Base-by-base conservation (phyloP, 106 monocot genomes). In the Dendrobium nobile region DNA sequence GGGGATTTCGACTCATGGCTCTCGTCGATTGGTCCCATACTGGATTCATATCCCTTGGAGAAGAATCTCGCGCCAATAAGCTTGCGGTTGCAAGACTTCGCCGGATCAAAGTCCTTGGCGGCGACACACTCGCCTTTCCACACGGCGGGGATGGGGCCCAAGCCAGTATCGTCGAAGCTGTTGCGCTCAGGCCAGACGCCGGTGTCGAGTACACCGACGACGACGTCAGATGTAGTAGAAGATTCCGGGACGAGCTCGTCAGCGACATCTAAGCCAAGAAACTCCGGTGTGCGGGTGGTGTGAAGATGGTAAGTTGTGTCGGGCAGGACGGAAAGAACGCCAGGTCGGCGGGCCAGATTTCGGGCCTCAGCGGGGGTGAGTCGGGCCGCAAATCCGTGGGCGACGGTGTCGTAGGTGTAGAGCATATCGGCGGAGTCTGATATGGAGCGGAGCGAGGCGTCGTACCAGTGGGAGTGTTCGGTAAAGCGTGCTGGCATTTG, bases 161-260 rank as follows among this genome's bases (percentile, higher is more conserved):
- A 81, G 43, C 99, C 95, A 41, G 85, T 55, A 82, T 99, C 99
- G 82, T 89, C 88, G 82, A 86, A 99, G 83, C 93, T 95, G 81
- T 79, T 75, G 9, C 81, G 68, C 83, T 88, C 95, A 19, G 99
- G 95, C 99, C 99, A 99, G 13, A 87, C 95, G 19, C 99, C 99
- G 37, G 99, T 99, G 76, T 99, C 99, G 37, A 99, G 86, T 22
- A 99, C 95, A 1, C 99, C 99, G 56, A 99, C 90, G 41, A 99
- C 78, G 51, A 99, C 91, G 75, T 99, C 93, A 17, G 80, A 41
- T 58, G 41, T 83, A 18, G 88, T 86, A 85, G 76, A 75, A 20
- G 90, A 85, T 77, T 80, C 58, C 27, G 90, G 87, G 61, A 81
- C 24, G 43, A 88, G 10, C 42, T 75, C 78, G 40, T 37, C 54